Evolutionary conservation across 2,329 filamentous ascomycete species (phyloP), one percentile per base, ranked within the genome.

Genomic region (Talaromyces sp.): DNA sequence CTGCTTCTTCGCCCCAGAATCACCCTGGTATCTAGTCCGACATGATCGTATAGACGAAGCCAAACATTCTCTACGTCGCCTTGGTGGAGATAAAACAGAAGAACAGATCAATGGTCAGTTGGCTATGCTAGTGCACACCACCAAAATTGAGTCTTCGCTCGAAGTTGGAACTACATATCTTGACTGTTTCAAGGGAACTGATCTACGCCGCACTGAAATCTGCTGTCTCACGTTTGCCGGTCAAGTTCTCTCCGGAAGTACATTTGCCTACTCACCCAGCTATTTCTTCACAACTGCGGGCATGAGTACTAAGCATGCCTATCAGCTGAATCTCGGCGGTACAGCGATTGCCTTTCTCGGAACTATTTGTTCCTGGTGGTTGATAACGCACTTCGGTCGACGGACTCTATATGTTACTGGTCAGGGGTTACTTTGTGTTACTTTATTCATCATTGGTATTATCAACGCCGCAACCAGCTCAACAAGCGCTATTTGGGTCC

Each of bases 121-220:
- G 48, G 86, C 89, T 65, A 94, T 96, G 89, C 95, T 96, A 88
- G 84, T 91, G 1, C 89, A 94, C 69, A 96, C 91, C 0, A 91
- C 88, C 0, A 87, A 88, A 0, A 77, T 95, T 15, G 91, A 96
- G 70, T 82, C 56, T 2, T 31, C 40, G 9, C 31, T 54, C 13
- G 40, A 58, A 52, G 36, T 89, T 67, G 90, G 90, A 33, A 84
- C 89, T 5, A 85, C 87, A 0, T 93, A 85, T 69, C 91, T 63
- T 15, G 74, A 77, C 55, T 76, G 73, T 66, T 77, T 78, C 65
- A 68, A 66, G 13, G 67, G 69, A 19, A 69, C 71, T 28, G 73
- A 78, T 57, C 61, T 72, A 3, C 63, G 74, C 3, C 69, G 76
- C 4, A 77, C 75, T 2, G 69, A 70, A 35, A 76, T 78, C 33